Evolutionary conservation across 139 green algal genomes (phyloP), one percentile per base, ranked within the genome.

Genomic region (Penium margaritaceum): DNA sequence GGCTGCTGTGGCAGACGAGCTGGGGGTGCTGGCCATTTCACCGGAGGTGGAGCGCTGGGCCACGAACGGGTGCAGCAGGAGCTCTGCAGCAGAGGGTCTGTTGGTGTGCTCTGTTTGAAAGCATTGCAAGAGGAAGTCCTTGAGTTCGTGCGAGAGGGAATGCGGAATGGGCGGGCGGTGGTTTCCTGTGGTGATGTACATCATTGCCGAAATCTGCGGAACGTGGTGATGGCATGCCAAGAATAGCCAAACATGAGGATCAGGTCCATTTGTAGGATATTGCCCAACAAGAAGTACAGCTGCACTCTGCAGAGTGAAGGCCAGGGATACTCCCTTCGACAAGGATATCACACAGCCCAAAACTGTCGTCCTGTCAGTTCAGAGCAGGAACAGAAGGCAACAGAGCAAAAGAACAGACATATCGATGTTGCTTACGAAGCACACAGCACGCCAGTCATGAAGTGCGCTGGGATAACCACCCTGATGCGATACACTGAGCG

Each of bases 91-190:
- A 34, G 37, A 34, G 41, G 66, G 66, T 12, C 66, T 30, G 32
- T 70, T 30, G 5, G 5, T 32, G 5, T 30, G 38, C 30, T 70
- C 37, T 21, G 29, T 69, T 5, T 81, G 30, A 12, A 96, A 96
- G 82, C 92, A 97, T 3, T 91, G 81, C 51, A 85, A 81, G 41
- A 97, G 77, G 77, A 97, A 97, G 75, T 96, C 90, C 30, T 84
- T 84, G 57, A 83, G 89, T 35, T 95, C 88, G 1, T 70, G 51
- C 0, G 86, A 90, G 2, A 97, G 80, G 39, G 69, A 54, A 5
- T 84, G 53, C 34, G 78, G 70, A 19, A 85, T 72, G 6, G 84
- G 61, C 5, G 92, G 92, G 2, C 84, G 85, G 27, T 88, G 88
- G 43, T 88, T 88, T 43, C 84, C 85, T 7, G 77, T 87, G 2